A percentile compares a stretch with the other conserved stretches of the same genome.
Conservation (phyloP, 1,139 yeast species). For the Pichia kudriavzevii region DNA sequence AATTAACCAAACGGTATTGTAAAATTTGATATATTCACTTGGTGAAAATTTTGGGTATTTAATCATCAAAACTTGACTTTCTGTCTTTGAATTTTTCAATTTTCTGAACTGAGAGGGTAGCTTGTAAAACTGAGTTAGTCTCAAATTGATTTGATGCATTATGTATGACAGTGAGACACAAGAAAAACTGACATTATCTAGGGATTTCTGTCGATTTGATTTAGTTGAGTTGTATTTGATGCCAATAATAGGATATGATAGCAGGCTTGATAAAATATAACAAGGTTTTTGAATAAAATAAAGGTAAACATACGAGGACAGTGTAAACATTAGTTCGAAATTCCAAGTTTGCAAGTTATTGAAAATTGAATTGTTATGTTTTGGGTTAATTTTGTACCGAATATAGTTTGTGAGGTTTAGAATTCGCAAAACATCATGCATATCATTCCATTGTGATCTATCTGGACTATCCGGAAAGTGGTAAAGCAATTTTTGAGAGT, state of each 20-base stretch:
- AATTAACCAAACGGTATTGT: conserved; percentile 84
- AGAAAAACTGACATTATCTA: conserved; percentile 7
- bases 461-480: conserved; percentile 18
- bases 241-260: conserved; percentile 11
- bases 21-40: conserved; percentile 76
- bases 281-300: conserved; percentile 12
- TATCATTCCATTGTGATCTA: conserved; percentile 8
- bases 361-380: not conserved
- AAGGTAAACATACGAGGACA: conserved; percentile 9
- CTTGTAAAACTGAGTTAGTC: conserved; percentile 70
- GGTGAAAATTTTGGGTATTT: conserved; percentile 34
- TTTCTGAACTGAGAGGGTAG: conserved; percentile 77
- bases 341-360: not conserved
- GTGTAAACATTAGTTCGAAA: conserved; percentile 1
- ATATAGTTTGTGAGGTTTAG: conserved; percentile 26
- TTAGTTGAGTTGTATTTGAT: conserved; percentile 4
- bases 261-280: conserved; percentile 4
- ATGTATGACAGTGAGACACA: conserved; percentile 28
- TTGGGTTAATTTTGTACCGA: conserved; percentile 18
- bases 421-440: conserved; percentile 22
- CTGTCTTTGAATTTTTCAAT: conserved; percentile 30
- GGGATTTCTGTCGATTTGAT: not conserved
- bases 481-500: conserved; percentile 25
- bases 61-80: conserved; percentile 26
- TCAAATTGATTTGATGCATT: conserved; percentile 69